These are phyloP conservation scores for Komagataella ulmi DNA, from an alignment of 805 yeast species.

Conservation along the genomic window DNA sequence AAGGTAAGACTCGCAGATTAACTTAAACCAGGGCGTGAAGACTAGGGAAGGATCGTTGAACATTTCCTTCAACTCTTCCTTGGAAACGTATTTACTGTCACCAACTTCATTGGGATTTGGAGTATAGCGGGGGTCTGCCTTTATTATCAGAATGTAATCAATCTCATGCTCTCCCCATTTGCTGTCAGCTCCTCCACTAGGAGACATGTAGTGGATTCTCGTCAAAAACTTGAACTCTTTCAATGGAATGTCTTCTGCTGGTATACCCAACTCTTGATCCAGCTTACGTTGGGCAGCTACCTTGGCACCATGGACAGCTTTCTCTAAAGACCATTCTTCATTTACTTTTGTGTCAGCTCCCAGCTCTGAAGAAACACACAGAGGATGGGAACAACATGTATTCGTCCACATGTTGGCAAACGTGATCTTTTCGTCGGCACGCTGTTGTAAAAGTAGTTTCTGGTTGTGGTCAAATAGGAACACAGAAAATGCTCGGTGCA, in stretches of 20 bases:
- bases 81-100: conserved; percentile 64
- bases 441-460: conserved; percentile 77
- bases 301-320: conserved; percentile 67
- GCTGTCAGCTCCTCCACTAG: conserved; percentile 38
- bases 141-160: conserved; percentile 81
- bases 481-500: conserved; percentile 96
- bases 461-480: conserved; percentile 73
- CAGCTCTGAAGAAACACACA: conserved; percentile 70
- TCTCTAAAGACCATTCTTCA: conserved; percentile 24
- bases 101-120: conserved; percentile 78
- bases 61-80: conserved; percentile 58
- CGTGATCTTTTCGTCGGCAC: conserved; percentile 94
- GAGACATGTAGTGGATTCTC: conserved; percentile 90
- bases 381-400: conserved; percentile 97
- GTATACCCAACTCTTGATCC: conserved; percentile 86
- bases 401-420: conserved; percentile 97
- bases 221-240: conserved; percentile 73
- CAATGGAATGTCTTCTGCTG: conserved; percentile 38
- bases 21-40: conserved; percentile 97
- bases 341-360: conserved; percentile 28
- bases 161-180: conserved; percentile 98
- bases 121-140: conserved; percentile 30
- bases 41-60: conserved; percentile 45
- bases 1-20: conserved; percentile 82
- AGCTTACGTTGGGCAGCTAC: conserved; percentile 87